These are phyloP conservation scores for Beta corolliflora DNA, from an alignment of 179 eudicot genomes.

Conservation along the genomic window DNA sequence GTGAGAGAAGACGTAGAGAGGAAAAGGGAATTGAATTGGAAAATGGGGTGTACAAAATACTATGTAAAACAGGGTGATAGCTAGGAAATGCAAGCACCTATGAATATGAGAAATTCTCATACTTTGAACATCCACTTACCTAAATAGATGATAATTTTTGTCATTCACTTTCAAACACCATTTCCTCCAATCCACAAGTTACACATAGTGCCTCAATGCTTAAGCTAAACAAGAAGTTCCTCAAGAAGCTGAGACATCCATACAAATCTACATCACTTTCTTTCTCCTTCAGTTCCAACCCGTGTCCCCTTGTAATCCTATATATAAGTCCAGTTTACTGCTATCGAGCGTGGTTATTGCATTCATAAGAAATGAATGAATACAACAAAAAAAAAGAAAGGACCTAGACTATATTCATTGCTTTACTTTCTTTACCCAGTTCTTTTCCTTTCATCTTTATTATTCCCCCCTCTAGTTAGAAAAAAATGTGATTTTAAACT, in stretches of 20 bases:
- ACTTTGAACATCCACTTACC: too few relatives aligned
- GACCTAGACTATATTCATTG: not conserved
- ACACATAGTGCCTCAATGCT: too few relatives aligned
- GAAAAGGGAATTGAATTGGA: too few relatives aligned
- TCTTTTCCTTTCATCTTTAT: not conserved
- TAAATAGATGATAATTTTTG: too few relatives aligned
- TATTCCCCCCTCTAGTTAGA: not conserved
- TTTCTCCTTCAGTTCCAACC: not conserved
- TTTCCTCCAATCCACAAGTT: too few relatives aligned
- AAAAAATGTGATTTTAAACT: not conserved
- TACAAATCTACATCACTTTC: not conserved
- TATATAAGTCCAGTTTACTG: not conserved
- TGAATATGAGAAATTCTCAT: too few relatives aligned
- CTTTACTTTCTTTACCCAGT: not conserved
- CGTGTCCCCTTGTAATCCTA: not conserved
- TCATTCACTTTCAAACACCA: too few relatives aligned
- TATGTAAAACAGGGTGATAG: too few relatives aligned
- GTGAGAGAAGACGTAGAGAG: too few relatives aligned
- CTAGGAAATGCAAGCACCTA: too few relatives aligned
- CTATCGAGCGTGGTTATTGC: not conserved
- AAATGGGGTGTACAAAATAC: too few relatives aligned
- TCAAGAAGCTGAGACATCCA: not conserved
- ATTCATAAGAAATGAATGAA: not conserved
- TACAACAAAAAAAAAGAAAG: not conserved
- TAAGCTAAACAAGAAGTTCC: too few relatives aligned